Base-by-base conservation (phyloP, 2,329 filamentous ascomycete species). In the Xylaria sp. region DNA sequence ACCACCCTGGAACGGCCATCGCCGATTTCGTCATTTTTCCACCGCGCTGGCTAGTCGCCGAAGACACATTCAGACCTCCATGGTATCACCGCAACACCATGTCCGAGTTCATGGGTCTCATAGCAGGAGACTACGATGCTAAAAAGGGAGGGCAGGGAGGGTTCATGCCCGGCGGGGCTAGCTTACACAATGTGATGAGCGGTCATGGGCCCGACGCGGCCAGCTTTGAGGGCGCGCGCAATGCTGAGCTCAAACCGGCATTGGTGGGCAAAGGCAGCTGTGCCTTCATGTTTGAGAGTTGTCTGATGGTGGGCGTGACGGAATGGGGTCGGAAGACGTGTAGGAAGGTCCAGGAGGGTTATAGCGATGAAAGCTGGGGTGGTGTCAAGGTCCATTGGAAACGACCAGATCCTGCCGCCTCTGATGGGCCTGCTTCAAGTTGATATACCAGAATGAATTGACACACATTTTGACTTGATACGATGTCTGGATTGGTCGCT, bases 311-410 rank as follows among this genome's bases (percentile, higher is more conserved):
- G 2, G 89, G 88, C 1, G 88, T 92, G 28, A 90, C 89, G 1
- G 85, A 89, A 61, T 92, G 89, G 88, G 89, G 88, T 1, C 76
- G 85, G 64, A 75, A 77, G 67, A 83, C 85, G 65, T 94, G 83
- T 57, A 75, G 79, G 67, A 85, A 84, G 75, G 81, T 85, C 15
- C 84, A 87, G 78, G 82, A 87, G 67, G 85, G 85, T 60, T 96
- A 95, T 72, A 93, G 87, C 73, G 86, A 88, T 60, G 90, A 96
- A 80, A 94, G 91, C 74, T 97, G 92, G 92, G 87, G 82, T 28
- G 84, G 84, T 0, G 78, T 91, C 55, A 85, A 86, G 76, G 82
- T 87, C 45, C 85, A 90, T 72, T 91, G 89, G 82, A 77, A 78
- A 71, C 71, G 71, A 70, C 80, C 82, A 0, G 75, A 77, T 37